phyloP scores from a whole-genome alignment of 306 rosid species.

The Quercus agrifolia region DNA sequence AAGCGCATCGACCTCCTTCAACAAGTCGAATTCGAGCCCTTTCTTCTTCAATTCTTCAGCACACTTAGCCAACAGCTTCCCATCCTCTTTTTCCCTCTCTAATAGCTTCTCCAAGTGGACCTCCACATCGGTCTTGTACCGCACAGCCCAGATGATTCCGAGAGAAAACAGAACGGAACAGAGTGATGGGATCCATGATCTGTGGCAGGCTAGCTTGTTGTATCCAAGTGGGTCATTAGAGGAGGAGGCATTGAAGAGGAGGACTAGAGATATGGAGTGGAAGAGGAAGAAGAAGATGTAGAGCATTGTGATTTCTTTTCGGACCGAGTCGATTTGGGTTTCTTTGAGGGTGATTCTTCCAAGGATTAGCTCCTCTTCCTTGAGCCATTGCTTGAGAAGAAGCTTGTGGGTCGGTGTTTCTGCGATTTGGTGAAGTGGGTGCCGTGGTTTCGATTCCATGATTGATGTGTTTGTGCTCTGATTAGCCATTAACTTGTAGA shows the following conservation, averaged over 20 bases:
- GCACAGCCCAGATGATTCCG: constrained; percentile 73
- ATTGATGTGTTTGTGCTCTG: constrained; percentile 41
- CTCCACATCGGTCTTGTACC: constrained; percentile 90
- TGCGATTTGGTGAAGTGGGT: constrained; percentile 95
- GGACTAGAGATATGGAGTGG: constrained; percentile 75
- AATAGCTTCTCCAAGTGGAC: constrained; percentile 73
- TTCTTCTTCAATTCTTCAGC: constrained; percentile 84
- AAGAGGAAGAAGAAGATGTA: constrained; percentile 92
- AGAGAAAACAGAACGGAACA: constrained; percentile 73
- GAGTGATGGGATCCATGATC: constrained; percentile 85
- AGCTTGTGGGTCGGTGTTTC: constrained; percentile 92
- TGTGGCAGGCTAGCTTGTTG: constrained; percentile 34
- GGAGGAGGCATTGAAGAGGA: constrained; percentile 67
- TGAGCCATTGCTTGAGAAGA: constrained; percentile 94
- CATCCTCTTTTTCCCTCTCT: constrained; percentile 79
- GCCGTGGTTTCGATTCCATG: constrained; percentile 69
- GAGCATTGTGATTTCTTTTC: constrained; percentile 71
- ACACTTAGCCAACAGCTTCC: constrained; percentile 58
- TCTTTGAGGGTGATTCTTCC: constrained; percentile 66
- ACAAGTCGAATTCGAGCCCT: constrained; percentile 84
- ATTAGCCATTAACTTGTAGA: constrained; percentile 42
- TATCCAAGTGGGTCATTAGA: constrained; percentile 8
- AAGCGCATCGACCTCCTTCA: constrained; percentile 91
- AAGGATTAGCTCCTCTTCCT: constrained; percentile 84
- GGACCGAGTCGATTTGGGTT: constrained; percentile 70